Evolutionary conservation across 2,329 filamentous ascomycete species (phyloP).

Genomic region (Thelonectria rubi): DNA sequence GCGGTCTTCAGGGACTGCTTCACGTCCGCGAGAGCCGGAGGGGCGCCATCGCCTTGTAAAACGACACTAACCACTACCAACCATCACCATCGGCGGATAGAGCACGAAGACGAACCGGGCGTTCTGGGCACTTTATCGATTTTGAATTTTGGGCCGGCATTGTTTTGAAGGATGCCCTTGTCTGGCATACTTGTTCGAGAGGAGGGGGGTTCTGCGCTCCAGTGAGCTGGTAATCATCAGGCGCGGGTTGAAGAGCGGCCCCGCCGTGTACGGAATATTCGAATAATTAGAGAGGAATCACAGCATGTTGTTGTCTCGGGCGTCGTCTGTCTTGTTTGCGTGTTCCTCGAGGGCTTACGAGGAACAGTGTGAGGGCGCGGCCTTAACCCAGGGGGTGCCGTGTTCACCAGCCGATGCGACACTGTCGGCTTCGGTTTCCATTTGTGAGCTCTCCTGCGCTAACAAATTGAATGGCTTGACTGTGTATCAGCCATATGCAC

Average conservation of each 20-base stretch:
- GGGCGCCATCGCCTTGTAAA: slow-evolving; percentile 80
- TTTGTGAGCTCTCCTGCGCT: background rate
- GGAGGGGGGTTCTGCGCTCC: slow-evolving; percentile 4
- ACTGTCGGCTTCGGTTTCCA: background rate
- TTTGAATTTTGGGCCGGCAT: slow-evolving; percentile 39
- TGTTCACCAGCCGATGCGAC: background rate
- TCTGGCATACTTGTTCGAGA: slow-evolving; percentile 16
- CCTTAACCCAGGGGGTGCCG: background rate
- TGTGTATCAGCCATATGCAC: background rate
- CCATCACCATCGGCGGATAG: slow-evolving; percentile 24
- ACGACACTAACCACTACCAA: slow-evolving; percentile 28
- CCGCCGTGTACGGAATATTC: slow-evolving; percentile 36
- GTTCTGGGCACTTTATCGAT: slow-evolving; percentile 41
- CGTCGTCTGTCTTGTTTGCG: background rate
- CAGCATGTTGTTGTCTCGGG: slow-evolving; percentile 23
- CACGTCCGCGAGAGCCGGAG: slow-evolving; percentile 84
- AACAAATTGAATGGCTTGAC: background rate
- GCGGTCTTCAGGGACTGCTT: slow-evolving; percentile 86
- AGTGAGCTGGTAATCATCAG: slow-evolving; percentile 29
- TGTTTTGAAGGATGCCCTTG: slow-evolving; percentile 34
- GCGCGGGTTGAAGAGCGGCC: slow-evolving; percentile 19
- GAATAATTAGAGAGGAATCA: slow-evolving; percentile 37
- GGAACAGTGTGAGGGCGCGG: background rate
- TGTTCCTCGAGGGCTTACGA: background rate
- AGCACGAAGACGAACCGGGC: slow-evolving; percentile 40